Conservation (phyloP, 352 stramenopile species). For the Elongisporangium prolatum region DNA sequence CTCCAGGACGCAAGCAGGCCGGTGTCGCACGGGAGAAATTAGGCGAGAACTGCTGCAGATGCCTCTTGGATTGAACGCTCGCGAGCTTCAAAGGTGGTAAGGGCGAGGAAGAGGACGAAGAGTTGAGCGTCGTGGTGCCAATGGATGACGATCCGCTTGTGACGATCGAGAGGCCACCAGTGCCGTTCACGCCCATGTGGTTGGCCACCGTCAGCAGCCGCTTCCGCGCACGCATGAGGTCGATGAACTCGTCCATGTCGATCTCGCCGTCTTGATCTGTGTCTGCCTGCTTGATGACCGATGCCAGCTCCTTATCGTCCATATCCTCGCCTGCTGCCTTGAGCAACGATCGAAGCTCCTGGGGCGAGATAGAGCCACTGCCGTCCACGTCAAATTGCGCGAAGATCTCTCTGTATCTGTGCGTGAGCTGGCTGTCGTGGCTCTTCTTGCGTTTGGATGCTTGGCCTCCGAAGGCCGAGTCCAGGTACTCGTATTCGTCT, state of each 20-base stretch:
- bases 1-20: conserved; percentile 45
- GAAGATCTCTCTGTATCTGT: conserved; percentile 57
- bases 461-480: conserved; percentile 41
- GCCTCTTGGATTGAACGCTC: conserved; percentile 37
- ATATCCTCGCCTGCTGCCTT: conserved; percentile 60
- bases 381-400: conserved; percentile 72
- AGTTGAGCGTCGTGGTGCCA: not conserved
- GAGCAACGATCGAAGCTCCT: conserved; percentile 58
- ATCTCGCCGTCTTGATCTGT: conserved; percentile 71
- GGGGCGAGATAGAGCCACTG: conserved; percentile 70
- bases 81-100: conserved; percentile 62
- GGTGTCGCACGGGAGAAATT: conserved; percentile 50
- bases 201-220: conserved; percentile 65
- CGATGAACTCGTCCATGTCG: conserved; percentile 76
- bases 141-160: not conserved
- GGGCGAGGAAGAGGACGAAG: conserved; percentile 8
- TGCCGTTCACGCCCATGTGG: conserved; percentile 49
- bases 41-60: conserved; percentile 36
- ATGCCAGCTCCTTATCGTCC: conserved; percentile 67
- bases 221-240: conserved; percentile 74
- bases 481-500: conserved; percentile 63
- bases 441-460: not conserved
- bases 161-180: conserved; percentile 8
- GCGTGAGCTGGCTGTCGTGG: conserved; percentile 22
- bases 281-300: conserved; percentile 62